Evolutionary conservation across 139 green algal species (phyloP).

Genomic region (Trebouxia sp.): DNA sequence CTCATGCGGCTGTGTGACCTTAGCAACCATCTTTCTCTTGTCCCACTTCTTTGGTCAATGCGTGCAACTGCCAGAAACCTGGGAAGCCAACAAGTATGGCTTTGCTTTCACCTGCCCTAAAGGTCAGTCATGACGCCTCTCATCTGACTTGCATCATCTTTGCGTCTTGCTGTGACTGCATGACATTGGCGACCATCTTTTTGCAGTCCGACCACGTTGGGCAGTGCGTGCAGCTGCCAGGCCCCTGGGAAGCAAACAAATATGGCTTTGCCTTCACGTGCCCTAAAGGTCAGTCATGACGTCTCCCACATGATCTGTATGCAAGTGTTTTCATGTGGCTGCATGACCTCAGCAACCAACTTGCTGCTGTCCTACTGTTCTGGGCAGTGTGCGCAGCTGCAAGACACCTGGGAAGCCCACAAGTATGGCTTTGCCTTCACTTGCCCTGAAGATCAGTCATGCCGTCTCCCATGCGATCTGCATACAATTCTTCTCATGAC

Average conservation of each 20-base stretch:
- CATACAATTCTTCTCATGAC: too few species aligned
- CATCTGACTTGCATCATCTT: too few species aligned
- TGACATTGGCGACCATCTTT: too few species aligned
- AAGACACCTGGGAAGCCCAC: constrained; percentile 38
- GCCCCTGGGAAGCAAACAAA: constrained; percentile 38
- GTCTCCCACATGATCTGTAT: constrained; percentile 14
- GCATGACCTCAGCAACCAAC: constrained; percentile 42
- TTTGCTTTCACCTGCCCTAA: constrained; percentile 10
- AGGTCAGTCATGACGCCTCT: background rate
- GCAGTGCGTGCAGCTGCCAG: constrained; percentile 50
- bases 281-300: background rate
- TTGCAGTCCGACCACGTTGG: constrained; percentile 32
- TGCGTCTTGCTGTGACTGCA: too few species aligned
- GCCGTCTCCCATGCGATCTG: background rate
- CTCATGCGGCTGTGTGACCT: constrained; percentile 51
- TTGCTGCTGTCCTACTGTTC: constrained; percentile 32
- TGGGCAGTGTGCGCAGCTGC: constrained; percentile 52
- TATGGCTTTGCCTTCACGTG: constrained; percentile 21
- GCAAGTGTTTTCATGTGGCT: constrained; percentile 54
- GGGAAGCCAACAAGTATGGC: constrained; percentile 34
- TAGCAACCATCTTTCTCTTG: constrained; percentile 33
- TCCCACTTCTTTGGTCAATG: constrained; percentile 45
- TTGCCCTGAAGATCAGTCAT: background rate
- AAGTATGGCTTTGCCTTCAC: constrained; percentile 22
- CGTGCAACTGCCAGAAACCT: constrained; percentile 42